These are phyloP conservation scores for Penicillium fimorum DNA, from an alignment of 495 filamentous ascomycete species.

Conservation along the genomic window DNA sequence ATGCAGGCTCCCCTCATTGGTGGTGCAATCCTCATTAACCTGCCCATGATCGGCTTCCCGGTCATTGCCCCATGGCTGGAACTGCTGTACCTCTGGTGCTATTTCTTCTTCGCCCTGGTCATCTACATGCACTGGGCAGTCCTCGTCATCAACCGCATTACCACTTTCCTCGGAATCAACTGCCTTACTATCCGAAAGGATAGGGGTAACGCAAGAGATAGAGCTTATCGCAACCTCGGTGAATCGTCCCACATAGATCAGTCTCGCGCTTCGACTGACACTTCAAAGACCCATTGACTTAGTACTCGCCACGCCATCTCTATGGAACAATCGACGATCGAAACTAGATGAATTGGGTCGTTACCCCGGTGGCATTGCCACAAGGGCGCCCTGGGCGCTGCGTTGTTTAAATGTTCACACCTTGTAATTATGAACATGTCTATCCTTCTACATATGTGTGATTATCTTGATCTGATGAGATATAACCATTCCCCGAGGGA, in stretches of 20 bases:
- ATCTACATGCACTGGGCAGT: conserved; percentile 91
- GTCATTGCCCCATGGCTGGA: conserved; percentile 59
- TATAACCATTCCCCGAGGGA: conserved; percentile 18
- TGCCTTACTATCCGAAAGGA: conserved; percentile 82
- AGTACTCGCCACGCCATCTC: neutral
- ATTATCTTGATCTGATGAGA: neutral
- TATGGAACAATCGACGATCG: neutral
- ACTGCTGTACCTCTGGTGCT: conserved; percentile 75
- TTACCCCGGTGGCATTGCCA: neutral
- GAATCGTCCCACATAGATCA: conserved; percentile 13
- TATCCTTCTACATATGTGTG: neutral
- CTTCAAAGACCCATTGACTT: conserved; percentile 28
- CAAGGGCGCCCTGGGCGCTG: neutral
- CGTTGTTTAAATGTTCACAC: conserved; percentile 2
- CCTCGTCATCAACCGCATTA: conserved; percentile 88
- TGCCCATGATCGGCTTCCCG: conserved; percentile 74
- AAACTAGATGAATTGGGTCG: neutral
- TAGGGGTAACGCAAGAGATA: conserved; percentile 43
- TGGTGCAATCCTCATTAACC: conserved; percentile 78
- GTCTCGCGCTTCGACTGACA: conserved; percentile 11
- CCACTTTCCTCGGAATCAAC: conserved; percentile 86
- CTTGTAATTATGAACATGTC: conserved; percentile 12
- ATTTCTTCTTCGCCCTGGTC: conserved; percentile 75
- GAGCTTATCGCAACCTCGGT: conserved; percentile 41
- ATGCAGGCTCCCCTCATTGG: conserved; percentile 81